Evolutionary conservation across 2,329 filamentous ascomycete genomes (phyloP).

Genomic region (Rutstroemia sp.): DNA sequence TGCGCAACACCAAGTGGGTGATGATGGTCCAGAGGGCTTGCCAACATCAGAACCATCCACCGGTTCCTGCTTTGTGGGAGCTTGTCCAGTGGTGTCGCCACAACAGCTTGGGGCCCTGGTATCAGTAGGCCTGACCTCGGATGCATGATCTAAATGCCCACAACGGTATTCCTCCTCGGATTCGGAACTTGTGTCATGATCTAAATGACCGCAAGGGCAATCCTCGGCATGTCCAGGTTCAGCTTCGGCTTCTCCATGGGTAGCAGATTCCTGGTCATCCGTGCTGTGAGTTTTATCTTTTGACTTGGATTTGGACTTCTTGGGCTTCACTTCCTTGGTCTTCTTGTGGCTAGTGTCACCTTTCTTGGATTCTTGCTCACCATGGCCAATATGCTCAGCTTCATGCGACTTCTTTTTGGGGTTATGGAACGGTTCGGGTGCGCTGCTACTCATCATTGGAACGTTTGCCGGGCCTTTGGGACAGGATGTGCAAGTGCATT

Average conservation of each 20-base stretch:
- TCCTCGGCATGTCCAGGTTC: not conserved
- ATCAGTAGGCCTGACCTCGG: not conserved
- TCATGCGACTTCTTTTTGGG: too few relatives aligned
- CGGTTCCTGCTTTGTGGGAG: too few relatives aligned
- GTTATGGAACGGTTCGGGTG: too few relatives aligned
- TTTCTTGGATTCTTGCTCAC: not conserved
- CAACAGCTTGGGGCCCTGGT: conserved; percentile 7
- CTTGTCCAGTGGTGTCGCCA: not conserved
- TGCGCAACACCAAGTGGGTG: too few relatives aligned
- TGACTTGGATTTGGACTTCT: not conserved
- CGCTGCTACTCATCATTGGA: too few relatives aligned
- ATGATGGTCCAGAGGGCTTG: too few relatives aligned
- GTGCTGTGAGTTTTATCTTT: not conserved
- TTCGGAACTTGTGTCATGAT: not conserved
- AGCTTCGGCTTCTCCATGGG: not conserved
- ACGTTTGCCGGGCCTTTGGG: not conserved
- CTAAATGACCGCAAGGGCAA: not conserved
- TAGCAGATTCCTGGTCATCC: not conserved
- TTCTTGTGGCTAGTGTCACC: not conserved
- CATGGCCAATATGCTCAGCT: too few relatives aligned
- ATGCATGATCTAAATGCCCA: not conserved
- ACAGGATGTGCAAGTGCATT: conserved; percentile 2
- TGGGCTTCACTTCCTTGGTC: not conserved
- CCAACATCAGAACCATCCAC: too few relatives aligned
- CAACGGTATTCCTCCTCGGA: not conserved